Evolutionary conservation across 169 alveolate genomes (phyloP).

Genomic region (Plasmodium chabaudi): DNA sequence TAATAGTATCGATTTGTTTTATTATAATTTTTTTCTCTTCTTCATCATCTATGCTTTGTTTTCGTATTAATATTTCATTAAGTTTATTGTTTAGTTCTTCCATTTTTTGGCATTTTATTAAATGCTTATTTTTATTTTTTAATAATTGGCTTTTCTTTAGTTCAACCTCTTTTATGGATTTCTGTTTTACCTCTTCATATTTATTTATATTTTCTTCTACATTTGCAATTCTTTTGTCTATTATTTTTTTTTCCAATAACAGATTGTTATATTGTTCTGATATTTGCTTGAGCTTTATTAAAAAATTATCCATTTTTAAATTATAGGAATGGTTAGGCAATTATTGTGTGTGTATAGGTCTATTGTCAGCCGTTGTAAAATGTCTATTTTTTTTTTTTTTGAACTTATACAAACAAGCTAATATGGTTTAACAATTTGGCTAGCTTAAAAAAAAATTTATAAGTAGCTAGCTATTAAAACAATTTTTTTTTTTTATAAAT

Average conservation of each 20-base stretch:
- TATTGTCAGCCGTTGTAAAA: too few relatives aligned
- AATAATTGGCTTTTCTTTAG: conserved; percentile 43
- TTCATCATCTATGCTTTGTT: conserved; percentile 73
- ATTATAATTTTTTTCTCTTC: conserved; percentile 55
- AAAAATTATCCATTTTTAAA: conserved; percentile 53
- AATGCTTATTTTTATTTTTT: conserved; percentile 60
- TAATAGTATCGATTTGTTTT: conserved; percentile 52
- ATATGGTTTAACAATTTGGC: too few relatives aligned
- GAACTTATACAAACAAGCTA: too few relatives aligned
- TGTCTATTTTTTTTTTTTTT: too few relatives aligned
- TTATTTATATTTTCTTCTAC: conserved; percentile 51
- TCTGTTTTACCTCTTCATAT: conserved; percentile 50
- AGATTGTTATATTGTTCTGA: conserved; percentile 69
- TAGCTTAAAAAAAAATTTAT: too few relatives aligned
- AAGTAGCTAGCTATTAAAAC: too few relatives aligned
- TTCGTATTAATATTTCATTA: conserved; percentile 58
- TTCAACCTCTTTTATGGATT: conserved; percentile 51
- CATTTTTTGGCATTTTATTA: conserved; percentile 71
- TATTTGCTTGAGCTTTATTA: conserved; percentile 41
- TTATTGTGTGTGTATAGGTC: not conserved
- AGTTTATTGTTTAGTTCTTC: conserved; percentile 57
- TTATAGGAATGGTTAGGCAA: not conserved
- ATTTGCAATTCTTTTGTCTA: conserved; percentile 44
- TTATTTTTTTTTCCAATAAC: conserved; percentile 63
- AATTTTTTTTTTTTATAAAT: too few relatives aligned